A percentile compares a stretch with the other conserved stretches of the same genome.
These are phyloP conservation scores for Chlorella ohadii DNA, from an alignment of 139 green algal genomes.

Conservation along the genomic window DNA sequence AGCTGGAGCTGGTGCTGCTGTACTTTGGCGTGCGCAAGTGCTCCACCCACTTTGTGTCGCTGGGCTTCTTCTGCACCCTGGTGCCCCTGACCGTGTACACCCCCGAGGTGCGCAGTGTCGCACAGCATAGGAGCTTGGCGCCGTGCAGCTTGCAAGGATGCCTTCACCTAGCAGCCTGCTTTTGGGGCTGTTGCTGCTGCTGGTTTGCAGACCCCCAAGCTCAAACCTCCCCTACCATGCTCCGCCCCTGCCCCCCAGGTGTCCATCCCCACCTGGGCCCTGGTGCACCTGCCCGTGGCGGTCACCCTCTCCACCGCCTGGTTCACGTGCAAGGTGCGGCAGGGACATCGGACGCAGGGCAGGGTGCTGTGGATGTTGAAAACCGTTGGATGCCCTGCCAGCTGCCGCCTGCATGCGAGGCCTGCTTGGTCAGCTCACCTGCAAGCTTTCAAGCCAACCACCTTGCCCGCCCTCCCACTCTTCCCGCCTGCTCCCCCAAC, in stretches of 20 bases:
- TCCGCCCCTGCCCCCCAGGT: slow-evolving; percentile 50
- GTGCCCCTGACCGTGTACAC: slow-evolving; percentile 78
- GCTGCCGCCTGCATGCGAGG: too few relatives aligned
- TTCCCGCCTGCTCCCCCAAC: too few relatives aligned
- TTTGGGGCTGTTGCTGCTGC: too few relatives aligned
- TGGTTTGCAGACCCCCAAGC: too few relatives aligned
- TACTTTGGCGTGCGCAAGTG: slow-evolving; percentile 88
- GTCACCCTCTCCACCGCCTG: slow-evolving; percentile 81
- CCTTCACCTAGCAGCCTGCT: too few relatives aligned
- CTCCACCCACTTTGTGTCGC: slow-evolving; percentile 80
- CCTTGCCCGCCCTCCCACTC: too few relatives aligned
- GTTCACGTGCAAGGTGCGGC: slow-evolving; percentile 72
- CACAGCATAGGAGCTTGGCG: too few relatives aligned
- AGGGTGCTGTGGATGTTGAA: not conserved
- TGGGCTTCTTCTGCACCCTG: slow-evolving; percentile 88
- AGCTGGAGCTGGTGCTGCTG: slow-evolving; percentile 80
- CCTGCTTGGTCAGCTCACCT: too few relatives aligned
- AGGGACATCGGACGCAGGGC: not conserved
- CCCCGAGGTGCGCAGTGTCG: slow-evolving; percentile 53
- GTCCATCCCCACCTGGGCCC: slow-evolving; percentile 77
- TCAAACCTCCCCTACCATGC: too few relatives aligned
- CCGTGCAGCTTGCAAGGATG: too few relatives aligned
- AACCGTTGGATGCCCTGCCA: too few relatives aligned
- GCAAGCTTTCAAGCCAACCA: too few relatives aligned
- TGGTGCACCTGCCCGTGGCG: slow-evolving; percentile 82